Evolutionary conservation across 805 yeast species (phyloP), one percentile per base, ranked within the genome.

Genomic region (Ogataea henricii): DNA sequence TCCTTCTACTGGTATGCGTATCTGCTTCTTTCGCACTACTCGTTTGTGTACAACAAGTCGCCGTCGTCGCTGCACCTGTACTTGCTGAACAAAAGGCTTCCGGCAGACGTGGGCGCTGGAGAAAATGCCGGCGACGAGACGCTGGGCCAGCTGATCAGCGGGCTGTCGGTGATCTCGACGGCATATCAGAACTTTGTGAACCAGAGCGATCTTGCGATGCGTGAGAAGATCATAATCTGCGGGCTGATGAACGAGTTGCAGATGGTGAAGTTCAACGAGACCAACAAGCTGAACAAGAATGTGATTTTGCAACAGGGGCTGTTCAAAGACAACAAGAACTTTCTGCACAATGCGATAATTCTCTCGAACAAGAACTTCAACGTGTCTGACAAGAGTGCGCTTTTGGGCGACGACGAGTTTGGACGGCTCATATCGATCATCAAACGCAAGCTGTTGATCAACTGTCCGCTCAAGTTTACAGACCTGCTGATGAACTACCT

Each of bases 271-370:
- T 63, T 61, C 43, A 60, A 63, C 34, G 65, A 62, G 36, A 57
- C 62, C n/a, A 62, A 57, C 30, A 55, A 51, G 36, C 43, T 56
- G 12, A 54, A 53, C 41, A 59, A 58, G 29, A 53, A 48, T 32
- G 48, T 53, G 17, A 49, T 58, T 6, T 27, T 52, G 5, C 62
- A 60, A 43, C 60, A 59, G 33, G 65, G 65, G 4, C 47, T 63
- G 3, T 62, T 62, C 41, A 57, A 62, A 21, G 65, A 72, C 29
- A 67, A 70, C 52, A 70, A 70, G 42, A 70, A 73, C 50, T 66
- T 69, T 22, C 59, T 80, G 8, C 85, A 81, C 52, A 78, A 79
- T 57, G 70, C 82, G 0, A 74, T 79, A 16, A 79, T 80, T 13
- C 67, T 79, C 54, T 71, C 78, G 7, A 79, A 78, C 54, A 78